phyloP scores from a whole-genome alignment of 2,329 filamentous ascomycete genomes.

The Lasiodiplodia gonubiensis region DNA sequence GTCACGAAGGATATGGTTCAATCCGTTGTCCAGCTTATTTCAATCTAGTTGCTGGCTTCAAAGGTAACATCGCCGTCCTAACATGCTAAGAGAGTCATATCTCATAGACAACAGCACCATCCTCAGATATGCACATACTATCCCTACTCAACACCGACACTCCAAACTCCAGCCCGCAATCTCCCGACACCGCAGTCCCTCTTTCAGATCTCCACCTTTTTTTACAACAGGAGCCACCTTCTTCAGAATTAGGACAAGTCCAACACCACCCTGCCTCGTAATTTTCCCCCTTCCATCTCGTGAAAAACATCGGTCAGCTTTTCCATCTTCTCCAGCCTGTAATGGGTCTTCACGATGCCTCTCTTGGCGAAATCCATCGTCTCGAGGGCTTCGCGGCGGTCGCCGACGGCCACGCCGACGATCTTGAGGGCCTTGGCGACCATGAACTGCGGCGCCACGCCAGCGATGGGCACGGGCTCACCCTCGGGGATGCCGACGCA shows the following conservation, averaged over 20 bases:
- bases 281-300: conserved; percentile 53
- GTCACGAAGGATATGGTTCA: too few relatives aligned
- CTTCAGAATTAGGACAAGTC: conserved; percentile 42
- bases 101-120: background rate
- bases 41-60: background rate
- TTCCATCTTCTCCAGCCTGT: conserved; percentile 53
- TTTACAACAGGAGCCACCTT: background rate
- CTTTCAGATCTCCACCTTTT: background rate
- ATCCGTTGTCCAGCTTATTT: background rate
- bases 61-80: background rate
- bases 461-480: conserved; percentile 52
- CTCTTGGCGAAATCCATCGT: conserved; percentile 53
- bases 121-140: background rate
- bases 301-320: conserved; percentile 53
- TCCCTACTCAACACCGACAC: background rate
- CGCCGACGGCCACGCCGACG: conserved; percentile 54
- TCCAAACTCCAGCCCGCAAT: background rate
- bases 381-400: conserved; percentile 56
- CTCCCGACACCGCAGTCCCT: background rate
- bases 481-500: conserved; percentile 57
- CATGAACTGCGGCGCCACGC: conserved; percentile 48
- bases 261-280: conserved; percentile 56
- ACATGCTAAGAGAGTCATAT: conserved; percentile 6
- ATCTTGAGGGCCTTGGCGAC: conserved; percentile 51
- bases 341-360: conserved; percentile 56